Evolutionary conservation across 1,284 basidiomycete genomes (phyloP).

Genomic region (Exobasidium rhododendri): DNA sequence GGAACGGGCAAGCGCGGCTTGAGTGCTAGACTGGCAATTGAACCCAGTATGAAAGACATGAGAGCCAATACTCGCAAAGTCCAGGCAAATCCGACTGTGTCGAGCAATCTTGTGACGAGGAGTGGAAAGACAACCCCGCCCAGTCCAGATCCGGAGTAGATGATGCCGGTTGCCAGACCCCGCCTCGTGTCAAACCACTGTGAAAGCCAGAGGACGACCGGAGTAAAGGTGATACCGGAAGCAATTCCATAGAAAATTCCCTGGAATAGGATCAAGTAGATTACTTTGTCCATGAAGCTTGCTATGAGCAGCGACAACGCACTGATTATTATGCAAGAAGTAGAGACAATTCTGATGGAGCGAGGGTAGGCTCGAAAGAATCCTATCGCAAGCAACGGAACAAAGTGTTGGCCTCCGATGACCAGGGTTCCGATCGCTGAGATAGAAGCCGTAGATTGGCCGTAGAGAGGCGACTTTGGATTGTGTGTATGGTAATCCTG

Average conservation of each 20-base stretch:
- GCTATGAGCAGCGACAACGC: conserved; percentile 31
- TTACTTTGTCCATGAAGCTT: conserved; percentile 31
- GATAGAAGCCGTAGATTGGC: conserved; percentile 11
- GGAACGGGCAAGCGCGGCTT: conserved; percentile 14
- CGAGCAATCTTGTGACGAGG: conserved; percentile 27
- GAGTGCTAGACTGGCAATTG: conserved; percentile 21
- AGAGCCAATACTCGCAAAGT: conserved; percentile 31
- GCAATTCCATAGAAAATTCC: conserved; percentile 32
- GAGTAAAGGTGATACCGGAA: conserved; percentile 33
- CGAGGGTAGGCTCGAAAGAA: conserved; percentile 30
- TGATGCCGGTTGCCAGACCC: conserved; percentile 36
- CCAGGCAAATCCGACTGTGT: conserved; percentile 34
- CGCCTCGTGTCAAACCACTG: conserved; percentile 36
- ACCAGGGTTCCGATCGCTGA: conserved; percentile 38
- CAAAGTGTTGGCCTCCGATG: conserved; percentile 33
- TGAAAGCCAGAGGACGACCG: conserved; percentile 36
- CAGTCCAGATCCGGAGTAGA: conserved; percentile 32
- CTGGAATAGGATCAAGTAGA: conserved; percentile 32
- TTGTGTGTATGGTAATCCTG: conserved; percentile 46
- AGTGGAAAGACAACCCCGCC: conserved; percentile 43
- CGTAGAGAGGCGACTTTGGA: conserved; percentile 30
- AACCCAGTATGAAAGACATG: conserved; percentile 26
- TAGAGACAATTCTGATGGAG: conserved; percentile 28
- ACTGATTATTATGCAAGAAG: conserved; percentile 19
- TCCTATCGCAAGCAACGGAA: conserved; percentile 32